Conservation (phyloP, 768 basidiomycete genomes). For the Cystofilobasidium bisporidii region DNA sequence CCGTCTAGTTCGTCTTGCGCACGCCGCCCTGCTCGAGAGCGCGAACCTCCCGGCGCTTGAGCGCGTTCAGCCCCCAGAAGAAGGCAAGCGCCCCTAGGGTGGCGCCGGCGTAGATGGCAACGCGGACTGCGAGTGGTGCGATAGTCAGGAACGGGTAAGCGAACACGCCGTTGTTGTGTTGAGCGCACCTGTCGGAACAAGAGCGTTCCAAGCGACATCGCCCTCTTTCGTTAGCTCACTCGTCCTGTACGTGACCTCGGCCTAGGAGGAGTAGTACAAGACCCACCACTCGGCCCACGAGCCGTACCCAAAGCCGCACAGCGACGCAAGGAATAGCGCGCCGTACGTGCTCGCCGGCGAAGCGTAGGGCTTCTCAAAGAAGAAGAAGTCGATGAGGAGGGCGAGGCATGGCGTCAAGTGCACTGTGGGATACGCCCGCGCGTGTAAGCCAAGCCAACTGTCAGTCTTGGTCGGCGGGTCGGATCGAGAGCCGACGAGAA, state of each 20-base stretch:
- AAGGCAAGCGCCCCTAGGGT: conserved; percentile 49
- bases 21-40: too few species aligned
- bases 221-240: too few species aligned
- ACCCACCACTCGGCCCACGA: conserved; percentile 56
- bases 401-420: conserved; percentile 13
- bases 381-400: conserved; percentile 48
- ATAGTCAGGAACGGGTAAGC: conserved; percentile 75
- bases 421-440: not conserved
- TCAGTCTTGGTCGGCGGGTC: too few species aligned
- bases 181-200: not conserved
- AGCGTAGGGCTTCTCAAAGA: conserved; percentile 54
- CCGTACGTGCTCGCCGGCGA: conserved; percentile 38
- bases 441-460: too few species aligned
- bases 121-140: conserved; percentile 47
- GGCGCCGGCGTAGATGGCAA: conserved; percentile 53
- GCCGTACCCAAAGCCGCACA: conserved; percentile 48
- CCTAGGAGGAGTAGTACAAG: too few species aligned
- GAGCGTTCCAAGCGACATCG: too few species aligned
- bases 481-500: not conserved
- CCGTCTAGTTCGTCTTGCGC: too few species aligned
- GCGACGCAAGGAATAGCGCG: conserved; percentile 37
- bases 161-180: conserved; percentile 43
- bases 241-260: too few species aligned
- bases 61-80: conserved; percentile 53
- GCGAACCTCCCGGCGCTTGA: conserved; percentile 32